Base-by-base conservation (phyloP, 2,329 filamentous ascomycete species). In the Cercospora berteroae region DNA sequence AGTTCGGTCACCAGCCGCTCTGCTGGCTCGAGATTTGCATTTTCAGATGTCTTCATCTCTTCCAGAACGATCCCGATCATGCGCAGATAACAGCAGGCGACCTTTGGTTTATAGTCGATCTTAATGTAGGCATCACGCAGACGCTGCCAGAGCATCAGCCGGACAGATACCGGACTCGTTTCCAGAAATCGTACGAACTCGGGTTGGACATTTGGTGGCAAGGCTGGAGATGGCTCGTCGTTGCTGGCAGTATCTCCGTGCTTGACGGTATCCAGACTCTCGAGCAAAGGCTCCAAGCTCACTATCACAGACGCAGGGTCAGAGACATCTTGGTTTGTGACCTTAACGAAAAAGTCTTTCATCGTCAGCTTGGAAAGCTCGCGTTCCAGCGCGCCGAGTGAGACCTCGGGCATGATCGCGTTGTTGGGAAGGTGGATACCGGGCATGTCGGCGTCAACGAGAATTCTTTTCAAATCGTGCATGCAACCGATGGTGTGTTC, bases 281-380 rank as follows among this genome's bases (percentile, higher is more conserved):
- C 94, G 5, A 99, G 83, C 9, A 99, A 91, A 4, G 95, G 95
- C 75, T 99, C 95, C 39, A 99, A 82, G 29, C 89, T 95, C 75
- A 97, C 93, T 67, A 99, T 97, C 20, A 97, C 88, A 5, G 89
- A 86, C 12, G 94, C 86, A 0, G 94, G 92, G 72, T 97, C 90
- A 57, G 90, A 88, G 67, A 89, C 87, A 66, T 95, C 90, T 42
- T 93, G 89, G 67, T 92, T 90, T 77, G 98, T 98, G 0, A 99
- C 87, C 42, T 89, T 92, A 60, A 93, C 85, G 79, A 99, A 98
- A 78, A 98, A 98, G 76, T 97, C 94, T 87, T 96, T 95, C 0
- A 94, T 98, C 13, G 92, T 97, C 36, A 98, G 85, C 74, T 94
- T 93, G 12, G 92, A 94, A 27, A 97, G 90, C 77, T 99, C 94